A percentile compares a stretch with the other conserved stretches of the same genome.
Evolutionary conservation across 2,329 filamentous ascomycete genomes (phyloP).

Genomic region (Cordyceps tenuipes): DNA sequence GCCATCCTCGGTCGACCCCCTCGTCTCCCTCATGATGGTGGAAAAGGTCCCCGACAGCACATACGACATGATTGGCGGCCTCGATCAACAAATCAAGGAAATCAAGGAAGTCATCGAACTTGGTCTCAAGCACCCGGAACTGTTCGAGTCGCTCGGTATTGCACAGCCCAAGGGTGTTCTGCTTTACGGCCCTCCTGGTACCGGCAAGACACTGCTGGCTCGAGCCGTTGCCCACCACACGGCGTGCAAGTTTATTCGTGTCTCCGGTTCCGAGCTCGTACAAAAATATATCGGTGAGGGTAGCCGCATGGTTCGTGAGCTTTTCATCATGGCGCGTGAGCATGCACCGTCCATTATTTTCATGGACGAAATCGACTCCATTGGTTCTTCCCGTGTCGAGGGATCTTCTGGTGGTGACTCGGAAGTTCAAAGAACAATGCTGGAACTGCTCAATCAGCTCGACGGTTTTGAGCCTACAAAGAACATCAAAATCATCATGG

Average conservation of each 20-base stretch:
- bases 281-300: slow-evolving; percentile 99
- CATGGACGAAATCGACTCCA: slow-evolving; percentile 99
- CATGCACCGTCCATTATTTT: slow-evolving; percentile 99
- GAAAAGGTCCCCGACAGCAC: slow-evolving; percentile 99
- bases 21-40: slow-evolving; percentile 99
- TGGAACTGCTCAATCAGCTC: slow-evolving; percentile 95
- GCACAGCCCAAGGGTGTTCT: slow-evolving; percentile 96
- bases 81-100: slow-evolving; percentile 99
- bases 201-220: slow-evolving; percentile 91
- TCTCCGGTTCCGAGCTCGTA: slow-evolving; percentile 90
- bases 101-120: slow-evolving; percentile 99
- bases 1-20: slow-evolving; percentile 92
- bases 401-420: slow-evolving; percentile 92
- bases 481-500: slow-evolving; percentile 99
- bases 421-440: slow-evolving; percentile 96
- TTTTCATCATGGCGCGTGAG: slow-evolving; percentile 98
- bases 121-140: slow-evolving; percentile 93
- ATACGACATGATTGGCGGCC: slow-evolving; percentile 99
- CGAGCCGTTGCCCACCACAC: slow-evolving; percentile 96
- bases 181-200: slow-evolving; percentile 92
- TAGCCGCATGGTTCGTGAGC: slow-evolving; percentile 94
- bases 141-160: slow-evolving; percentile 98
- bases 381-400: slow-evolving; percentile 93
- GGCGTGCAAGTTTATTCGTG: slow-evolving; percentile 97
- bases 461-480: slow-evolving; percentile 98